A percentile compares a stretch with the other conserved stretches of the same genome.
Conservation (phyloP, 2,329 filamentous ascomycete species). For the Cladophialophora chaetospira region DNA sequence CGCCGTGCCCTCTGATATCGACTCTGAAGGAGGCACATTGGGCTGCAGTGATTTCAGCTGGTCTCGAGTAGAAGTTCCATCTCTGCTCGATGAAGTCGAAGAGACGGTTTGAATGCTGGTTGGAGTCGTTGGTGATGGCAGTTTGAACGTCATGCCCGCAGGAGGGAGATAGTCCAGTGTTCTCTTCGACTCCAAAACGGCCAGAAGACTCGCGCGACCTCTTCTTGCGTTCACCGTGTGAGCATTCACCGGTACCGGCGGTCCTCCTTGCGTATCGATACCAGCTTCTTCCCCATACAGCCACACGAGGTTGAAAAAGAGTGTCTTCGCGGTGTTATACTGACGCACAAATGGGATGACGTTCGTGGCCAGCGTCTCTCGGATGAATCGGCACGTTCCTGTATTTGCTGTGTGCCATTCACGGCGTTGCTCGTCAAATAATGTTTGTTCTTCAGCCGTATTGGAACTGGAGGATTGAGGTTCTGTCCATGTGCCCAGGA, state of each 20-base stretch:
- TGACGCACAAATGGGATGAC: constrained; percentile 25
- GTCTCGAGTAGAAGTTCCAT: neutral
- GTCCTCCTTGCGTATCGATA: constrained; percentile 23
- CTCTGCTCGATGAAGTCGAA: neutral
- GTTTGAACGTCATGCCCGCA: neutral
- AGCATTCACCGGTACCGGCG: constrained; percentile 10
- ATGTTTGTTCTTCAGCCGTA: neutral
- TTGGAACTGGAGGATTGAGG: neutral
- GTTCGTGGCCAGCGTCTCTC: constrained; percentile 21
- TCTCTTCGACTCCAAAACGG: constrained; percentile 13
- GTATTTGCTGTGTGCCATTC: constrained; percentile 23
- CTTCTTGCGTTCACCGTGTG: constrained; percentile 4
- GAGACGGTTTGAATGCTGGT: neutral
- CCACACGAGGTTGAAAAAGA: constrained; percentile 27
- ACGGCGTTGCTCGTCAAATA: constrained; percentile 13
- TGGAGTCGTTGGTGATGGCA: neutral
- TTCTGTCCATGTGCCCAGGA: constrained; percentile 23
- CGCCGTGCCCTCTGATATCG: neutral
- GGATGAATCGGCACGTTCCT: constrained; percentile 25
- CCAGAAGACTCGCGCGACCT: constrained; percentile 15
- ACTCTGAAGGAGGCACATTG: neutral
- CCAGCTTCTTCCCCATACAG: constrained; percentile 25
- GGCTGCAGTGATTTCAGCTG: neutral
- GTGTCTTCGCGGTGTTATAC: constrained; percentile 19
- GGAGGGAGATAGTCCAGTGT: constrained; percentile 4